Conservation (phyloP, 2,329 filamentous ascomycete genomes). For the Ceratocystis diversiconidia region DNA sequence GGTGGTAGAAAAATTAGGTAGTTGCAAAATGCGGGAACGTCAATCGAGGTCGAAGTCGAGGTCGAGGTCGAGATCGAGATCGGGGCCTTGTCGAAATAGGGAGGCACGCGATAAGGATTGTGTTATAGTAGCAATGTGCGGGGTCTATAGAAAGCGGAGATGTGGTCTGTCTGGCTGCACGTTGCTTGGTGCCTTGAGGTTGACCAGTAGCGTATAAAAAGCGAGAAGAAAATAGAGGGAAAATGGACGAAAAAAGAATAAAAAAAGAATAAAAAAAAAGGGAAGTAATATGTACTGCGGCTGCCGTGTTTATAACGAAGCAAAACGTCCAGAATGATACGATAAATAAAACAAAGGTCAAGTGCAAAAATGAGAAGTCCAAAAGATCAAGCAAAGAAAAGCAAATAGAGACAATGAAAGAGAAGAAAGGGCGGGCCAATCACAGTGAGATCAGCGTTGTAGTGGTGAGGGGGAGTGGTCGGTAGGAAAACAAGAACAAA, state of each 20-base stretch:
- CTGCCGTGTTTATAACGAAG: background rate
- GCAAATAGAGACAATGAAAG: background rate
- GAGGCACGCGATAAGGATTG: background rate
- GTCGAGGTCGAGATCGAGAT: too few relatives aligned
- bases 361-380: background rate
- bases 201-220: too few relatives aligned
- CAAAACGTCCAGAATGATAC: slow-evolving; percentile 4
- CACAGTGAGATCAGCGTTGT: background rate
- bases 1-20: background rate
- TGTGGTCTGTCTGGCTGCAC: background rate
- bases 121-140: slow-evolving; percentile 1
- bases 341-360: background rate
- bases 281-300: background rate
- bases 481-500: background rate
- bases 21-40: background rate
- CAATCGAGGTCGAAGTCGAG: too few relatives aligned
- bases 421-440: background rate
- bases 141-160: slow-evolving; percentile 4
- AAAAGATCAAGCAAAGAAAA: background rate
- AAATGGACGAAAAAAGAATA: too few relatives aligned
- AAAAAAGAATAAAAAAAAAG: background rate
- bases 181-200: background rate
- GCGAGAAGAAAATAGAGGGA: too few relatives aligned
- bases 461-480: background rate
- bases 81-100: background rate